These are phyloP conservation scores for Colletotrichum tamarilloi DNA, from an alignment of 2,329 filamentous ascomycete genomes.

Conservation along the genomic window DNA sequence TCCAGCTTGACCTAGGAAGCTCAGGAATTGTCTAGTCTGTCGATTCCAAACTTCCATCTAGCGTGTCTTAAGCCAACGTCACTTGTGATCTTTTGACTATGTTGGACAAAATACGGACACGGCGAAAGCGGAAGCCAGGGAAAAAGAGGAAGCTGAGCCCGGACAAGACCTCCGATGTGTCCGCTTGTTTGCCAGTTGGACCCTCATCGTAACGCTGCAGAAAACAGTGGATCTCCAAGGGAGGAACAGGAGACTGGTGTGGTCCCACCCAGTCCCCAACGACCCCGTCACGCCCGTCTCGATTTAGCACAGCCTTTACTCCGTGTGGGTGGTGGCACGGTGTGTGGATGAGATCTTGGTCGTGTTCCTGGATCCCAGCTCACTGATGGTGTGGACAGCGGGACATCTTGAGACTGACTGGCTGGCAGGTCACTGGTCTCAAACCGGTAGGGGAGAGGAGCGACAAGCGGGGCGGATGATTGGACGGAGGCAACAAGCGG, in stretches of 20 bases:
- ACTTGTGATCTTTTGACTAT: neutral
- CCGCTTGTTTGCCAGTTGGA: neutral
- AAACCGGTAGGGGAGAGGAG: neutral
- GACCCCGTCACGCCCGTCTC: slow-evolving; percentile 3
- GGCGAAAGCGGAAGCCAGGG: neutral
- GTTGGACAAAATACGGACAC: too few species aligned
- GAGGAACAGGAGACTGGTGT: slow-evolving; percentile 4
- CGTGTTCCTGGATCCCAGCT: slow-evolving; percentile 32
- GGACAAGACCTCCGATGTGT: neutral
- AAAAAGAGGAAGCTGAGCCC: neutral
- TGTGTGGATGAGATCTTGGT: slow-evolving; percentile 5
- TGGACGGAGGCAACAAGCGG: neutral
- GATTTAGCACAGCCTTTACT: slow-evolving; percentile 30
- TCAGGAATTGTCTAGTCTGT: neutral
- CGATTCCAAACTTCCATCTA: neutral
- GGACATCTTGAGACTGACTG: slow-evolving; percentile 10
- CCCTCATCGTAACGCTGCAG: neutral
- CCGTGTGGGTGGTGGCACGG: slow-evolving; percentile 13
- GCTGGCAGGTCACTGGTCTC: slow-evolving; percentile 5
- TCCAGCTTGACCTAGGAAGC: neutral
- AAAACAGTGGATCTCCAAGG: neutral
- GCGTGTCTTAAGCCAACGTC: neutral
- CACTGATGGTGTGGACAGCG: neutral
- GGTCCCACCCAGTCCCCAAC: slow-evolving; percentile 7
- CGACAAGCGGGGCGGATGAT: neutral